phyloP scores from a whole-genome alignment of 73 alveolate genomes.

The Tetrahymena thermophila region DNA sequence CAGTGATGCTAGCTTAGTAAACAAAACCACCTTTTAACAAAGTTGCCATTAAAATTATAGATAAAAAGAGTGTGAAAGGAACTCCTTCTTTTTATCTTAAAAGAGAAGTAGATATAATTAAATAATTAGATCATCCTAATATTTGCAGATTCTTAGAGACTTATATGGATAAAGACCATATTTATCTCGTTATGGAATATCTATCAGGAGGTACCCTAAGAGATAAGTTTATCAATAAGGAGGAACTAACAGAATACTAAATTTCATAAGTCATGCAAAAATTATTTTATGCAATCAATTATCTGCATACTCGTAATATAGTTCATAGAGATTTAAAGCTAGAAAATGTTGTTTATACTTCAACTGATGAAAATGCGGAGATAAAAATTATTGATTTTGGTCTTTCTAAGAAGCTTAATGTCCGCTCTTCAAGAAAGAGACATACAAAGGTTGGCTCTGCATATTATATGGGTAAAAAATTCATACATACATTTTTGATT shows the following conservation, averaged over 20 bases:
- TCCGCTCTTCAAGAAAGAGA: not conserved
- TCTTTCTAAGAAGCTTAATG: not conserved
- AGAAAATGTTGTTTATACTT: not conserved
- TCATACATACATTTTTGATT: not conserved
- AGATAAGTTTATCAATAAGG: not conserved
- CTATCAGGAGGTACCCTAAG: conserved; percentile 2
- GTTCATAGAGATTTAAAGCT: conserved; percentile 8
- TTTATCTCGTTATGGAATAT: conserved; percentile 9
- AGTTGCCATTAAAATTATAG: not conserved
- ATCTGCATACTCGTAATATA: not conserved
- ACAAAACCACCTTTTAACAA: not conserved
- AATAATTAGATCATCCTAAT: conserved; percentile 8
- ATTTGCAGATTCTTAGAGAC: not conserved
- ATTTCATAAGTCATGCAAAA: conserved; percentile 10
- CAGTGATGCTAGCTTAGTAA: not conserved
- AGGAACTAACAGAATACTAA: not conserved
- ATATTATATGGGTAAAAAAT: not conserved
- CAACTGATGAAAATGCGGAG: conserved; percentile 1
- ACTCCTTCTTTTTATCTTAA: not conserved
- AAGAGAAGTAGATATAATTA: conserved; percentile 2
- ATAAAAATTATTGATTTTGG: conserved; percentile 7
- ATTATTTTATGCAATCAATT: conserved; percentile 6
- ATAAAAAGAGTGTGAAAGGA: not conserved
- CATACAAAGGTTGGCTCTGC: not conserved
- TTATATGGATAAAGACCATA: not conserved